Base-by-base conservation (phyloP, 768 basidiomycete species). In the Lactifluus volemus region DNA sequence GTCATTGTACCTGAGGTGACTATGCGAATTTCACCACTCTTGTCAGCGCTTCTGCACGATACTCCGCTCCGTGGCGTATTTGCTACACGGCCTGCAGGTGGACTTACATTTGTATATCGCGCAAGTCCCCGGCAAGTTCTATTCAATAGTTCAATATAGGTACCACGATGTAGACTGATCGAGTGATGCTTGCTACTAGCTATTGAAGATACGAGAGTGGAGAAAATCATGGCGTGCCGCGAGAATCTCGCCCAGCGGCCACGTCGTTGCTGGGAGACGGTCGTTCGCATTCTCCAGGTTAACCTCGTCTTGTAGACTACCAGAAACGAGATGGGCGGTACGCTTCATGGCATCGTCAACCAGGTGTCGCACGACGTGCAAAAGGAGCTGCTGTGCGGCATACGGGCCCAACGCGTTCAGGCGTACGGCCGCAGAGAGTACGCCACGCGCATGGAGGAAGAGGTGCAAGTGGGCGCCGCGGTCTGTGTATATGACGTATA, bases 151-250 rank as follows among this genome's bases (percentile, higher is more conserved):
- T 25, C 25, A 25, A 25, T 25, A 25, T 25, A 25, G 25, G 25
- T 25, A 25, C 25, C 25, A 25, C 25, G 25, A 34, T 34, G 32
- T 34, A 34, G 32, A 34, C 32, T 34, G 6, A 34, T 34, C 32
- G 32, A 34, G 32, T 34, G 32, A 34, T 34, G 32, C 9, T 34
- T 34, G 21, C 52, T 63, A 88, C 57, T 63, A 88, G 74, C 88
- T 89, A 74, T 99, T 99, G 79, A 99, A 99, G 65, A 98, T 92
- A 61, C 95, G 81, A 48, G 92, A 95, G 74, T 98, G 96, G 72
- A 94, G 91, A 68, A 93, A 74, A 74, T 98, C 96, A 72, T 99
- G 97, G 60, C 97, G 79, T 44, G 84, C 82, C 39, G 88, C 85
- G 32, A 98, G 78, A 44, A 98, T 88, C 74, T 99, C 97, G 17